These are phyloP conservation scores for Thraustochytrium striatum DNA, from an alignment of 352 stramenopile genomes.

Conservation along the genomic window DNA sequence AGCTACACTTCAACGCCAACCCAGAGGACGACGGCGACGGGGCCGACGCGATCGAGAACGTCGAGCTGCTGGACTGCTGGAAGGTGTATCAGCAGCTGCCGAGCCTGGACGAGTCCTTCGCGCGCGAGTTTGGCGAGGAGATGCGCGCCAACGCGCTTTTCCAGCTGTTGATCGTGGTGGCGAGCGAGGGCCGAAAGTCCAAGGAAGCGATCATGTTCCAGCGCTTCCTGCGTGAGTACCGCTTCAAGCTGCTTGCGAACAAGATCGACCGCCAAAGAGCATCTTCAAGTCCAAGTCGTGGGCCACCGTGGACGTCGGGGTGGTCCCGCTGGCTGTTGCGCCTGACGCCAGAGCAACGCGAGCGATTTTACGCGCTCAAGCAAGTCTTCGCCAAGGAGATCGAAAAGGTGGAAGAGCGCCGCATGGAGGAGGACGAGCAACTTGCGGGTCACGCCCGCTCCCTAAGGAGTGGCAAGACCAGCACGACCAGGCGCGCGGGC, in stretches of 20 bases:
- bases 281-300: constrained; percentile 79
- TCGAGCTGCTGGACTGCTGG: constrained; percentile 66
- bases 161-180: constrained; percentile 78
- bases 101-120: constrained; percentile 67
- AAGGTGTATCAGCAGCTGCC: constrained; percentile 60
- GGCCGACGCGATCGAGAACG: constrained; percentile 37
- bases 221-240: constrained; percentile 85
- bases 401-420: constrained; percentile 56
- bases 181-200: constrained; percentile 72
- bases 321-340: constrained; percentile 81
- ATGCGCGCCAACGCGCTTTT: constrained; percentile 82
- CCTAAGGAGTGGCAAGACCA: constrained; percentile 19
- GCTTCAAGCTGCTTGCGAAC: constrained; percentile 87
- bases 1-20: constrained; percentile 47
- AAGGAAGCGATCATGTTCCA: constrained; percentile 84
- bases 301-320: constrained; percentile 77
- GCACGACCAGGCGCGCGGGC: constrained; percentile 12
- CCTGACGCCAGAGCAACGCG: constrained; percentile 70
- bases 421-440: constrained; percentile 41
- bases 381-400: constrained; percentile 76
- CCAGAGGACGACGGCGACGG: constrained; percentile 7
- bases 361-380: constrained; percentile 79
- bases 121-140: constrained; percentile 76
- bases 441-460: background rate
- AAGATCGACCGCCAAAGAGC: constrained; percentile 79